Evolutionary conservation across 2,329 filamentous ascomycete genomes (phyloP), one percentile per base, ranked within the genome.

Genomic region (Aotearoamyces nothofagi): DNA sequence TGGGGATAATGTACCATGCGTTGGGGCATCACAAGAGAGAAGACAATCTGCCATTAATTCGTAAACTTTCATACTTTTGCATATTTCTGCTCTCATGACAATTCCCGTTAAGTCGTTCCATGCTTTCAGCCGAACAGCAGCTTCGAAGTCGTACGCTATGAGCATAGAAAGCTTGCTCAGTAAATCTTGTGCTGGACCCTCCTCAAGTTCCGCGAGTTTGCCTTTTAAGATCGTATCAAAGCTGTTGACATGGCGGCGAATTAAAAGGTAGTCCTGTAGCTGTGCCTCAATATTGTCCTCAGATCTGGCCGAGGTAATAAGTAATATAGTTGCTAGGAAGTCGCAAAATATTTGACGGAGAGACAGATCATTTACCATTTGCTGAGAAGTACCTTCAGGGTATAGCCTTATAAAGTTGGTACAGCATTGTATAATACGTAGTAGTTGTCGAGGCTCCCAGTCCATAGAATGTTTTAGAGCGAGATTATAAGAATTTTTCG

Each of bases 121-220:
- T 12, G 65, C 60, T 34, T 71, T 66, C 4, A 90, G 56, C 17
- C 60, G 61, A 22, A 79, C 55, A 0, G 76, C 70, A 3, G 72
- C 77, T 54, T 93, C 84, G 35, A 92, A 79, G 39, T 90, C 78
- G 38, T 86, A 80, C 1, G 78, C 69, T 5, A 82, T 56, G 11
- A 92, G 53, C 3, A 71, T 66, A 5, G 73, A 62, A 19, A 78
- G 56, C 43, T 83, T 86, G 2, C 55, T 51, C 5, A 58, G 42
- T 10, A 82, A 55, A 42, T 80, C 74, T 2, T 53, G 38, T 10
- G 55, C 52, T 1, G 57, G 52, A 1, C 54, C 51, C 9, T 59
- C 54, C 12, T 63, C 55, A 0, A 66, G 43, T 3, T 45, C 47
- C 1, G 50, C 45, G 0, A 55, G 33, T 7, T 57, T 50, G 2